Percentiles rank a stretch among this genome's conserved stretches.
These are phyloP conservation scores for Leccinum olivaceopallidum DNA, from an alignment of 768 basidiomycete species.

Conservation along the genomic window DNA sequence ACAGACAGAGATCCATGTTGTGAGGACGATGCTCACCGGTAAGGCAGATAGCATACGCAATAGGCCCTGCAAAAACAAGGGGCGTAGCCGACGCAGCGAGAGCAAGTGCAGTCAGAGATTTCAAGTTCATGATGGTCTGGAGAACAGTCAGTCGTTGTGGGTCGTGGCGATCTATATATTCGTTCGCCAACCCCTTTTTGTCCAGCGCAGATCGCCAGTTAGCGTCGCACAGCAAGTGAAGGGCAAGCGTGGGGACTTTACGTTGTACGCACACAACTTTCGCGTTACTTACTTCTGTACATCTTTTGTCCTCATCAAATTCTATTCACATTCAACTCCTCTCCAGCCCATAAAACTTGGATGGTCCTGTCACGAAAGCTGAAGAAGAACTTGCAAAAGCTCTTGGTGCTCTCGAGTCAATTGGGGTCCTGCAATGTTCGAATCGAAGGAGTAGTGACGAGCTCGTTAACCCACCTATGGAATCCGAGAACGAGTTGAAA, in stretches of 20 bases:
- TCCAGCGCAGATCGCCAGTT: conserved; percentile 4
- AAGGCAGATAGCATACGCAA: conserved; percentile 27
- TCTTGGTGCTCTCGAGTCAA: too few relatives aligned
- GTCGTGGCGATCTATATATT: conserved; percentile 4
- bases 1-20: not conserved
- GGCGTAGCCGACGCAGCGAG: conserved; percentile 17
- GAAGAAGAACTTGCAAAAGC: too few relatives aligned
- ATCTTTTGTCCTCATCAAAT: too few relatives aligned
- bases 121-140: conserved; percentile 27
- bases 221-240: conserved; percentile 6
- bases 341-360: too few relatives aligned
- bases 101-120: conserved; percentile 10
- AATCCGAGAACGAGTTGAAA: too few relatives aligned
- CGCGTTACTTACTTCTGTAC: too few relatives aligned
- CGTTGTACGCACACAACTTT: not conserved
- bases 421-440: too few relatives aligned
- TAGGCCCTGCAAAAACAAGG: conserved; percentile 13
- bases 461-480: too few relatives aligned
- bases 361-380: too few relatives aligned
- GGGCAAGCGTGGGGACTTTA: not conserved
- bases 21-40: conserved; percentile 14
- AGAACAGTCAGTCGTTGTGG: not conserved
- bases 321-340: too few relatives aligned
- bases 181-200: not conserved
- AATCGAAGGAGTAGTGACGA: too few relatives aligned